Base-by-base conservation (phyloP, 306 rosid species). In the Biancaea sappan region DNA sequence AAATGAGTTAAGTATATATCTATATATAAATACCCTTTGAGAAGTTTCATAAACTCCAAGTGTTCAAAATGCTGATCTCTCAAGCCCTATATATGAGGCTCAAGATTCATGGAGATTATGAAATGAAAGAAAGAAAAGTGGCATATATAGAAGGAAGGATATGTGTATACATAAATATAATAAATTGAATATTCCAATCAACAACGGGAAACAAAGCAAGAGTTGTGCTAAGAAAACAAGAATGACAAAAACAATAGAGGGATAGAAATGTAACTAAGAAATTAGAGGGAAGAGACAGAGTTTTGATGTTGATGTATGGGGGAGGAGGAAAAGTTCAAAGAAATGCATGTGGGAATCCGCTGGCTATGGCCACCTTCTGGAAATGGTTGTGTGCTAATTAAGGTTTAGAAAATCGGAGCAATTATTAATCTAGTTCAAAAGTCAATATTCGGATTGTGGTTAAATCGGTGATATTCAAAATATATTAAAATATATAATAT, bases 171-270 rank as follows among this genome's bases (percentile, higher is more conserved):
- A n/a, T n/a, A n/a, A n/a, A n/a, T n/a, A n/a, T n/a, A n/a, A n/a
- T n/a, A n/a, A n/a, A n/a, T n/a, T 71, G 57, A n/a, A 56, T 46
- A 8, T 16, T 34, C 31, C 28, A 24, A 10, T 32, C 38, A 53
- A 47, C 57, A 46, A 54, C 63, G 35, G 34, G 50, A 78, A n/a
- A 25, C 69, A 70, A 52, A 59, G 74, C 8, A 52, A 25, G 9
- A 57, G 0, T 15, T 60, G 52, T 46, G 40, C 78, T 18, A 58
- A 53, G 71, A 35, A 60, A 26, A 72, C 77, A 78, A 22, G 68
- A 73, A 53, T 77, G 83, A 77, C 40, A 62, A 60, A 59, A 50
- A 72, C 78, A 76, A 72, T 16, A 74, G 19, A 25, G 35, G 46
- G 28, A 58, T 38, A 9, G 44, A 38, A 38, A 8, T 35, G 4